Evolutionary conservation across 306 rosid species (phyloP), one percentile per base, ranked within the genome.

Genomic region (Vachellia pachyceras): DNA sequence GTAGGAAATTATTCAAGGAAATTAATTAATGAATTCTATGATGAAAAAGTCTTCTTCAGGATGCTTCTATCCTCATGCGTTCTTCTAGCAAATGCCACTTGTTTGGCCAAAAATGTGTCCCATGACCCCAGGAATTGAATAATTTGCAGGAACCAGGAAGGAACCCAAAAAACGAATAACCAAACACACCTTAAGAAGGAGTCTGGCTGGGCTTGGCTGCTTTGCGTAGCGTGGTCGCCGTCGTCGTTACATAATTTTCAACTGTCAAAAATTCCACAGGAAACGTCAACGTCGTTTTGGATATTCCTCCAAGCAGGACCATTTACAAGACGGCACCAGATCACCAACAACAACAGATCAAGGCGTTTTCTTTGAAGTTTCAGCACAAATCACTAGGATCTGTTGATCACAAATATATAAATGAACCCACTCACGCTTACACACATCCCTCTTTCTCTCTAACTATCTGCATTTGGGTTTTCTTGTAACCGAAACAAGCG

Each of bases 41-140:
- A 13, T 6, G 84, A 81, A 80, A 44, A 81, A 80, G 80, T 75
- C 72, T 44, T 74, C 69, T 10, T 23, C 40, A 12, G 22, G 57
- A 25, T 41, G 76, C 49, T 75, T 54, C 65, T n/a, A 13, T 33
- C 54, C 54, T 7, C 64, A 50, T 49, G 65, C 18, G 39, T 29
- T 11, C 50, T 14, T 20, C 33, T 75, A 33, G 45, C 42, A 42
- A 22, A 22, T 17, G 64, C 64, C 64, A 33, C 4, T 35, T 50
- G 45, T 49, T 72, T 72, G 42, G 76, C 37, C 3, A 42, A 47
- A 71, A 71, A 45, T 7, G 17, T 47, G 42, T 22, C 35, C 11
- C 1, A 20, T 50, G 36, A 12, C 60, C 42, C 36, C 52, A 36
- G 39, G 22, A 55, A 67, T 20, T 74, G 65, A 45, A 22, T 10